Percentiles rank a stretch among this genome's conserved stretches.
Evolutionary conservation across 306 rosid species (phyloP).

Genomic region (Lotus japonicus): DNA sequence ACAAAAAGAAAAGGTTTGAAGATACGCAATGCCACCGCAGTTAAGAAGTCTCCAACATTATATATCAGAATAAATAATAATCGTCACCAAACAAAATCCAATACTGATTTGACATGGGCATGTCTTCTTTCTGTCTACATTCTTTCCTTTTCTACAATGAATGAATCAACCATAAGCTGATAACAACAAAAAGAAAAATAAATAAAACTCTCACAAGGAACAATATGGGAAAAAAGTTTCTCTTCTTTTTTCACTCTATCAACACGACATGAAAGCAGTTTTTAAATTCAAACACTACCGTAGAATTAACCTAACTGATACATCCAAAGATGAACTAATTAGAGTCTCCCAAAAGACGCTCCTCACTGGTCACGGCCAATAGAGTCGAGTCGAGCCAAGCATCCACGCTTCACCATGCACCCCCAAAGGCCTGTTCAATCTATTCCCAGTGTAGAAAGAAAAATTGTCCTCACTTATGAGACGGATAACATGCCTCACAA

Average conservation of each 20-base stretch:
- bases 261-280: slow-evolving; percentile 9
- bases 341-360: slow-evolving; percentile 10
- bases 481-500: slow-evolving; percentile 24
- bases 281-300: slow-evolving; percentile 16
- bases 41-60: neutral
- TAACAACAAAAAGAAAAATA: neutral
- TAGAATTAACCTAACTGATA: slow-evolving; percentile 33
- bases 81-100: slow-evolving; percentile 28
- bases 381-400: slow-evolving; percentile 24
- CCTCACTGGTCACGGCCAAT: slow-evolving; percentile 4
- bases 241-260: slow-evolving; percentile 5
- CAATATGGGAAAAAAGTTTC: neutral
- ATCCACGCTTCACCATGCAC: slow-evolving; percentile 16
- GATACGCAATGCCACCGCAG: no score
- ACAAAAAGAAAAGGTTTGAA: no score
- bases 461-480: slow-evolving; percentile 27
- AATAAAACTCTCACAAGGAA: neutral
- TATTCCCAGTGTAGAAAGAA: slow-evolving; percentile 12
- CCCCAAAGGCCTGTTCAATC: slow-evolving; percentile 11
- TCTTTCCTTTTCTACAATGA: slow-evolving; percentile 30
- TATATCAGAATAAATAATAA: slow-evolving; percentile 23
- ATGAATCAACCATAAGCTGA: slow-evolving; percentile 20
- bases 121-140: slow-evolving; percentile 16
- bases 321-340: slow-evolving; percentile 28
- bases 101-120: slow-evolving; percentile 13